These are phyloP conservation scores for Aspergillus udagawae DNA, from an alignment of 2,329 filamentous ascomycete genomes.

Conservation along the genomic window DNA sequence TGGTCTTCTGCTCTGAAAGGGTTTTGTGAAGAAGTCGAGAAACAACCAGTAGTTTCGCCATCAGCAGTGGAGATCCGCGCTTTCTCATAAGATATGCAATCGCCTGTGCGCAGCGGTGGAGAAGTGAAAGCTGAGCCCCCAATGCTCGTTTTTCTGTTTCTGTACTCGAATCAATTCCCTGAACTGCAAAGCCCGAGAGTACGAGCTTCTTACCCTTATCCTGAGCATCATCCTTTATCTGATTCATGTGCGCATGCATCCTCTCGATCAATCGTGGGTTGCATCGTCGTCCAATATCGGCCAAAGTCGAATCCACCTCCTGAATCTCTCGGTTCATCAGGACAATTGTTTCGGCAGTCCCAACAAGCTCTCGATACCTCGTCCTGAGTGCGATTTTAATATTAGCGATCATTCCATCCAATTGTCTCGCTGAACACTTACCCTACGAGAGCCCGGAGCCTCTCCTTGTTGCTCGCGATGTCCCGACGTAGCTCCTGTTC, in stretches of 20 bases:
- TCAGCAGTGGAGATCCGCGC: conserved; percentile 49
- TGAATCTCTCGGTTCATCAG: conserved; percentile 79
- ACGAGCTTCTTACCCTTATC: conserved; percentile 27
- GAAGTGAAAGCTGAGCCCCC: conserved; percentile 54
- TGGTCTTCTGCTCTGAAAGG: conserved; percentile 52
- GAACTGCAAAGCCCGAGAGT: conserved; percentile 1
- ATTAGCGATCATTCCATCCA: conserved; percentile 2
- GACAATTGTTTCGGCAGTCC: conserved; percentile 90
- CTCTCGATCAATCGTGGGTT: conserved; percentile 66
- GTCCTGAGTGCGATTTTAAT: conserved; percentile 39
- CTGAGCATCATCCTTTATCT: conserved; percentile 39
- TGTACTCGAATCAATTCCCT: conserved; percentile 22
- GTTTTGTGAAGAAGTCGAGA: conserved; percentile 71
- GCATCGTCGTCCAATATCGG: conserved; percentile 70
- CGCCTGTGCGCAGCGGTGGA: conserved; percentile 53
- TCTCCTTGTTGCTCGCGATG: conserved; percentile 61
- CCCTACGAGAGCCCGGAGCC: conserved; percentile 64
- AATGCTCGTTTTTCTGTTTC: conserved; percentile 45
- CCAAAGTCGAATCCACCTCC: conserved; percentile 66
- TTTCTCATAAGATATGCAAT: conserved; percentile 52
- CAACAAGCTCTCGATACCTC: conserved; percentile 82
- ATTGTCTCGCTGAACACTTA: conserved; percentile 30
- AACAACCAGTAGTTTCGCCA: conserved; percentile 71
- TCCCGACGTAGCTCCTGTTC: conserved; percentile 62
- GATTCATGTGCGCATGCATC: conserved; percentile 57